Evolutionary conservation across 805 yeast genomes (phyloP).

Genomic region (Naumovozyma dairenensis): DNA sequence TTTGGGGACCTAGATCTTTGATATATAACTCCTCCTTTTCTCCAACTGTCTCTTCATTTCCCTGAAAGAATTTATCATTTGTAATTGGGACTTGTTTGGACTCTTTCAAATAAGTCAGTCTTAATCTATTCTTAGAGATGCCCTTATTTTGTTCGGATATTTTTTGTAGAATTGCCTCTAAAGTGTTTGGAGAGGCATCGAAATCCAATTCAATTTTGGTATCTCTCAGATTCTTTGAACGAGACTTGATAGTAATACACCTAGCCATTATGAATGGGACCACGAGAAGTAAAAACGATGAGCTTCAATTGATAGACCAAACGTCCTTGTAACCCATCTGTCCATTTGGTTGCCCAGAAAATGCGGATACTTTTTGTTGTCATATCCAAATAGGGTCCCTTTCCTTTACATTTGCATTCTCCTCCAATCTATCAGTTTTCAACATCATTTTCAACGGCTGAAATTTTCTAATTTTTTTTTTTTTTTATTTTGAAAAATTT

Average conservation of each 20-base stretch:
- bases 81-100: constrained; percentile 27
- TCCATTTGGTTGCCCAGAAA: no score
- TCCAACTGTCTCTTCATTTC: constrained; percentile 29
- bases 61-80: constrained; percentile 21
- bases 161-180: constrained; percentile 34
- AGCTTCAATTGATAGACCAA: no score
- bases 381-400: no score
- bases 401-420: no score
- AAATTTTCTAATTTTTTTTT: no score
- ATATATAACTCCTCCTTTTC: constrained; percentile 41
- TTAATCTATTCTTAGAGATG: constrained; percentile 42
- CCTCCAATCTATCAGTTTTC: no score
- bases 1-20: constrained; percentile 89
- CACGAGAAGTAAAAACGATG: no score
- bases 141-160: constrained; percentile 36
- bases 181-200: constrained; percentile 31
- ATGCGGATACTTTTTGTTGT: no score
- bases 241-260: constrained; percentile 47
- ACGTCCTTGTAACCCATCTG: no score
- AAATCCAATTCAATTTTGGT: constrained; percentile 30
- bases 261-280: no score
- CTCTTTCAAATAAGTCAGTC: constrained; percentile 38
- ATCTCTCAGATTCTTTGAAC: constrained; percentile 49
- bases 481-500: no score
- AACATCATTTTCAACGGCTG: no score